Evolutionary conservation across 176 grass and related monocot species (phyloP), one percentile per base, ranked within the genome.

Genomic region (Phoenix roebelenii): DNA sequence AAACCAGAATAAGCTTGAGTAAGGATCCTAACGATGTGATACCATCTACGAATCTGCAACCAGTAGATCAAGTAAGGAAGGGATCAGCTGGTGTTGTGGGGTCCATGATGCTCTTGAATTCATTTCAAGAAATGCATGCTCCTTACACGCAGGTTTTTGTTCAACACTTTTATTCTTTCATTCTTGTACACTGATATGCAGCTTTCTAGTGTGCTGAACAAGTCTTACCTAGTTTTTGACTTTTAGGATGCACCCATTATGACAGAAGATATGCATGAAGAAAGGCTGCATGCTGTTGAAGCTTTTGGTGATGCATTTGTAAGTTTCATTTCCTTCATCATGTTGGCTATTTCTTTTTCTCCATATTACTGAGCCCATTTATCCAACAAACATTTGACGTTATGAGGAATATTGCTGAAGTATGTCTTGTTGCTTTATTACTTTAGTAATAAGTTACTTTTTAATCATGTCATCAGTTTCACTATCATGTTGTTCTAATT

Each of bases 181-280:
- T 52, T 68, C 68, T n/a, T 75, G 35, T 24, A 66, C 18, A 6
- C 35, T 3, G 35, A 44, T 7, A 63, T 74, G 63, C 55, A 64
- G 56, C 48, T 71, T 80, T 49, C 48, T 23, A 39, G 58, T 66
- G 22, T 50, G 19, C n/a, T 32, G 50, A 63, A 77, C 52, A 55
- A 50, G 4, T 1, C 75, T 71, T 64, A 73, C 77, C 61, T 71
- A 75, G 35, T 44, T 28, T 90, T 63, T 71, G 64, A 77, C 78
- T 79, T 75, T 71, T 82, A 97, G 93, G 79, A 87, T 83, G 81
- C 87, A 68, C 87, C 81, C 57, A 71, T 97, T 80, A 88, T 97
- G 93, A 91, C 93, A 24, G 93, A 97, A 88, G 93, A 97, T 78
- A 97, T 97, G 93, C 93, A 97, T 71, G 93, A 97, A 87, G 93